phyloP scores from a whole-genome alignment of 2,329 filamentous ascomycete species.

The Aspergillus ochraceus region DNA sequence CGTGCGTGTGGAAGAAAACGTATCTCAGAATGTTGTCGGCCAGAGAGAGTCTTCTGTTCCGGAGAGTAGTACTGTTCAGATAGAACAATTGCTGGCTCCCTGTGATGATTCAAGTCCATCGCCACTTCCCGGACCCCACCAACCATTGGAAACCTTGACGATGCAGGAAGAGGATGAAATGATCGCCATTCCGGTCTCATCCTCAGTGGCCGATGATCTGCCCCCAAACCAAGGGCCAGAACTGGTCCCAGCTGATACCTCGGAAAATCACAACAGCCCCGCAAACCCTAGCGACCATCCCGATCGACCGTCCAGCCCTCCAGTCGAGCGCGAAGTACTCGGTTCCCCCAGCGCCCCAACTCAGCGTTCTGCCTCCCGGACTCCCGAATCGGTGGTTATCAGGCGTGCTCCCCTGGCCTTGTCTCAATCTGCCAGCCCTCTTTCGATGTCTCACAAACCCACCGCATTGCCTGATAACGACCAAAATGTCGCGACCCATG shows the following conservation, averaged over 20 bases:
- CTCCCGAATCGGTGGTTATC: background rate
- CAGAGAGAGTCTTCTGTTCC: background rate
- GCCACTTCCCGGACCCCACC: background rate
- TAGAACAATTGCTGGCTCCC: background rate
- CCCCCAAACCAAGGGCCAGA: background rate
- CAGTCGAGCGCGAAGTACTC: background rate
- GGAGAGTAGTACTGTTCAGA: background rate
- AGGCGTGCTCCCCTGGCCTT: background rate
- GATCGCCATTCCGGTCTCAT: too few species aligned
- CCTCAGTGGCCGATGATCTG: background rate
- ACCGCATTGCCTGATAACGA: constrained; percentile 1
- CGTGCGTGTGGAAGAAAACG: background rate
- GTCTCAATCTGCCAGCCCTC: constrained; percentile 1
- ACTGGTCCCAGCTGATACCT: background rate
- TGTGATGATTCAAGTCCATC: background rate
- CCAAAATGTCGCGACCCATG: constrained; percentile 4
- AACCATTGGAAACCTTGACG: background rate
- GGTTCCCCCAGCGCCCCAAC: background rate
- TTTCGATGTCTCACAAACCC: background rate
- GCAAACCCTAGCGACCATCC: background rate
- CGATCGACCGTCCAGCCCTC: background rate
- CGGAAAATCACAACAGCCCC: background rate
- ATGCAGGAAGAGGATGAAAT: background rate
- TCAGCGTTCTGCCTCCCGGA: background rate
- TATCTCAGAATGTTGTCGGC: background rate